Evolutionary conservation across 148 eudicot genomes (phyloP).

Genomic region (Gaultheria prostrata): DNA sequence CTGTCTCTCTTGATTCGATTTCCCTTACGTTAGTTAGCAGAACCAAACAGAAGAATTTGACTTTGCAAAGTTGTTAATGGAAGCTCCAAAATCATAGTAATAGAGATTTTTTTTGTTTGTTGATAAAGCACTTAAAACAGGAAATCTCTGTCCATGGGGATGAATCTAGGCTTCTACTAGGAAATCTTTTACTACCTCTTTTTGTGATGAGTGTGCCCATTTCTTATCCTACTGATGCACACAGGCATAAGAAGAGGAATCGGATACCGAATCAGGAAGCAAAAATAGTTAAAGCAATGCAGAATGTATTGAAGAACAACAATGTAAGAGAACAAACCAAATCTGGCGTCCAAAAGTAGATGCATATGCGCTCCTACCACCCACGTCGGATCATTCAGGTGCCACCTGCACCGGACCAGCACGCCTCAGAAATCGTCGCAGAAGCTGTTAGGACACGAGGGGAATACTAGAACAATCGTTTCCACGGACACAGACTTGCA

Average conservation of each 20-base stretch:
- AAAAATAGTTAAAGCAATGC: background rate
- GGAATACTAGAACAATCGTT: background rate
- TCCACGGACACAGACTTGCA: background rate
- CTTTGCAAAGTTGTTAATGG: background rate
- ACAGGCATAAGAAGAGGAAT: slow-evolving; percentile 12
- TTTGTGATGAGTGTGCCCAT: background rate
- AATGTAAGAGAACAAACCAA: background rate
- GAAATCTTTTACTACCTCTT: background rate
- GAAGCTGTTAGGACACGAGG: background rate
- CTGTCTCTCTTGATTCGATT: background rate
- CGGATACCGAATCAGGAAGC: background rate
- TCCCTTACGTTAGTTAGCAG: background rate
- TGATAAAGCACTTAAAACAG: background rate
- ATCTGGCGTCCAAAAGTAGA: background rate
- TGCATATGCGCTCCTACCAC: slow-evolving; percentile 15
- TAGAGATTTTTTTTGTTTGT: background rate
- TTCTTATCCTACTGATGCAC: background rate
- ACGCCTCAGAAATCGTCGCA: background rate
- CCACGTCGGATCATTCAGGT: slow-evolving; percentile 8
- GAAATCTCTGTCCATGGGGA: background rate
- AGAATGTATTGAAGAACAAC: slow-evolving; percentile 5
- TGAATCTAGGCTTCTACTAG: background rate
- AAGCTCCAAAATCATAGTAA: background rate
- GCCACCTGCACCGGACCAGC: slow-evolving; percentile 6
- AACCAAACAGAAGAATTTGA: background rate